Evolutionary conservation across 139 green algal genomes (phyloP).

Genomic region (Zygnema cylindricum): DNA sequence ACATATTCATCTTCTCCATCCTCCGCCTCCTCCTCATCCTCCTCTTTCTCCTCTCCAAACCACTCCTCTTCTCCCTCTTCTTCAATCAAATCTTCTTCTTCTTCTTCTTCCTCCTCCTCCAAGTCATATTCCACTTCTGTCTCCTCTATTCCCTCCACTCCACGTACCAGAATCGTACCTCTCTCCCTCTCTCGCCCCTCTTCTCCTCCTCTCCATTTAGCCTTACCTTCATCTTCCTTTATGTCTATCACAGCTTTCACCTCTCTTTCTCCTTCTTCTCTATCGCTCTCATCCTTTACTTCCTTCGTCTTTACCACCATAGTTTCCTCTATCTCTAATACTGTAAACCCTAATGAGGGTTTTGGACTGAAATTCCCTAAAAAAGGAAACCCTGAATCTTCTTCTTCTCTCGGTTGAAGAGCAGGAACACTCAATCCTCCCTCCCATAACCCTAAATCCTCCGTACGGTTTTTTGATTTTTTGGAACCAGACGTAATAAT

Average conservation of each 20-base stretch:
- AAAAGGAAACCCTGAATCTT: too few species aligned
- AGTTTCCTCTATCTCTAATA: too few species aligned
- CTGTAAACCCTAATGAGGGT: too few species aligned
- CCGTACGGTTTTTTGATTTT: neutral
- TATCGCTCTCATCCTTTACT: neutral
- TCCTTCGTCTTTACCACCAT: neutral
- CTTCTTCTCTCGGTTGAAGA: neutral
- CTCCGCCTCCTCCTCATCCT: slow-evolving; percentile 37
- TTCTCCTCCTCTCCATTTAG: too few species aligned
- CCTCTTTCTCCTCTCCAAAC: slow-evolving; percentile 6
- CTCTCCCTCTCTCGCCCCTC: too few species aligned
- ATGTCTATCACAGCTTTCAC: neutral
- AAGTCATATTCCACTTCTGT: slow-evolving; percentile 4
- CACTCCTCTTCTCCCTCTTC: slow-evolving; percentile 34
- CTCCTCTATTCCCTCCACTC: neutral
- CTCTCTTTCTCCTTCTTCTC: neutral
- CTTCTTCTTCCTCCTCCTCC: slow-evolving; percentile 29
- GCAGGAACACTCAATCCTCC: neutral
- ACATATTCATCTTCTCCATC: slow-evolving; percentile 49
- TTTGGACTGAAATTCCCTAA: too few species aligned
- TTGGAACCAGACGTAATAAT: neutral
- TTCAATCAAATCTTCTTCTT: neutral
- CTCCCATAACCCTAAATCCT: neutral
- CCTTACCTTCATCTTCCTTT: neutral
- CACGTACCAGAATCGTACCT: neutral